Evolutionary conservation across 140 eudicot species (phyloP).

Genomic region (Stevia rebaudiana): DNA sequence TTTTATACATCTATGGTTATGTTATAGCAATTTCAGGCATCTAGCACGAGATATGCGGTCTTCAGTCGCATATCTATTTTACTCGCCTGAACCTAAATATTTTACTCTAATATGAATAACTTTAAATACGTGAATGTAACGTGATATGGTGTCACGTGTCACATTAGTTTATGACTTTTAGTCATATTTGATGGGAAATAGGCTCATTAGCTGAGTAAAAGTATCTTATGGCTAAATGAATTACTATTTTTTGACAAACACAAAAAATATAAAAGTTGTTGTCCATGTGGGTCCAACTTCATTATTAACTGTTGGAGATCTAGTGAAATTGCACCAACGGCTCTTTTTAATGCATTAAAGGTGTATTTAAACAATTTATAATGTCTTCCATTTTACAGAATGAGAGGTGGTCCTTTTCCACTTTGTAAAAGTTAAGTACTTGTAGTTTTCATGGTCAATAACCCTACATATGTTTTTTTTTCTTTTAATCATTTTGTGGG

Average conservation of each 20-base stretch:
- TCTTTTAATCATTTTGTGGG: not conserved
- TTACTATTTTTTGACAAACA: not conserved
- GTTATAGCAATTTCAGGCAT: not conserved
- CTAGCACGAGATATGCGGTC: not conserved
- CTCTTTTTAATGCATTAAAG: conserved; percentile 19
- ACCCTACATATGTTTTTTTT: not conserved
- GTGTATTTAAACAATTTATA: not conserved
- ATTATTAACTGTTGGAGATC: conserved; percentile 13
- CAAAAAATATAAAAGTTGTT: not conserved
- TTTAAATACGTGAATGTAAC: no score
- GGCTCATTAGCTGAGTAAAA: not conserved
- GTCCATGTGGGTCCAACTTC: conserved; percentile 25
- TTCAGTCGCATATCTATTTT: not conserved
- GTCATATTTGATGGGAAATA: not conserved
- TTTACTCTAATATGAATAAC: not conserved
- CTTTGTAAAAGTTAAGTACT: conserved; percentile 14
- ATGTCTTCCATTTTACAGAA: not conserved
- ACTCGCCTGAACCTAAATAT: not conserved
- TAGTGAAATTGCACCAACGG: conserved; percentile 36
- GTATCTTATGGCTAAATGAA: not conserved
- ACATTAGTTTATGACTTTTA: not conserved
- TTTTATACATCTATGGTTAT: not conserved
- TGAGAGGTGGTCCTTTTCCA: not conserved
- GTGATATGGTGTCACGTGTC: not conserved
- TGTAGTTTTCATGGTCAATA: not conserved